Conservation (phyloP, 2,329 filamentous ascomycete genomes). For the Beauveria australis region DNA sequence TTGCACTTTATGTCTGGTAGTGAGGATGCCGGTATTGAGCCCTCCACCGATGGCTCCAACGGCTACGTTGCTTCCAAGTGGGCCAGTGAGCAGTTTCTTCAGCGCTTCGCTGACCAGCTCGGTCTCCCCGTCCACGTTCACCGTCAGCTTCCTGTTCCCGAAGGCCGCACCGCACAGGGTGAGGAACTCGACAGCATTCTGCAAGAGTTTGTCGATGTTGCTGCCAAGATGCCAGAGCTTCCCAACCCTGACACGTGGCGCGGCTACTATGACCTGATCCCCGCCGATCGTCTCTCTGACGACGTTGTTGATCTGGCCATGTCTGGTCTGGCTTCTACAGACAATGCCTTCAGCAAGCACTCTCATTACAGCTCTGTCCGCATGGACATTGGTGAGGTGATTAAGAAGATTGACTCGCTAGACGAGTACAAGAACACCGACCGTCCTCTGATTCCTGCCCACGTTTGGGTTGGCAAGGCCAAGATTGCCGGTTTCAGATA, state of each 20-base stretch:
- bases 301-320: slow-evolving; percentile 11
- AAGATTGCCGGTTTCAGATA: slow-evolving; percentile 12
- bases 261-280: slow-evolving; percentile 11
- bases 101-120: slow-evolving; percentile 14
- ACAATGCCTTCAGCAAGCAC: slow-evolving; percentile 9
- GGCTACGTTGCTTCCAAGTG: slow-evolving; percentile 28
- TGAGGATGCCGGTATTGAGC: slow-evolving; percentile 14
- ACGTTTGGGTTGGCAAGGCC: slow-evolving; percentile 12
- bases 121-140: slow-evolving; percentile 12
- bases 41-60: slow-evolving; percentile 16
- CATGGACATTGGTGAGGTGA: slow-evolving; percentile 12
- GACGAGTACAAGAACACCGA: slow-evolving; percentile 9
- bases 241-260: slow-evolving; percentile 11
- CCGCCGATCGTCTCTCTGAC: slow-evolving; percentile 10
- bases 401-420: slow-evolving; percentile 10
- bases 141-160: slow-evolving; percentile 12
- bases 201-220: slow-evolving; percentile 11
- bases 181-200: slow-evolving; percentile 12
- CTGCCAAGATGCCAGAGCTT: slow-evolving; percentile 11
- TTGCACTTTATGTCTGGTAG: slow-evolving; percentile 31
- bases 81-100: slow-evolving; percentile 24
- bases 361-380: slow-evolving; percentile 12
- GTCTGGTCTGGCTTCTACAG: slow-evolving; percentile 1
- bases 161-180: slow-evolving; percentile 8
- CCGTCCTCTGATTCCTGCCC: slow-evolving; percentile 10